Evolutionary conservation across 2,329 filamentous ascomycete genomes (phyloP).

Genomic region (Epichloe brachyelytri): DNA sequence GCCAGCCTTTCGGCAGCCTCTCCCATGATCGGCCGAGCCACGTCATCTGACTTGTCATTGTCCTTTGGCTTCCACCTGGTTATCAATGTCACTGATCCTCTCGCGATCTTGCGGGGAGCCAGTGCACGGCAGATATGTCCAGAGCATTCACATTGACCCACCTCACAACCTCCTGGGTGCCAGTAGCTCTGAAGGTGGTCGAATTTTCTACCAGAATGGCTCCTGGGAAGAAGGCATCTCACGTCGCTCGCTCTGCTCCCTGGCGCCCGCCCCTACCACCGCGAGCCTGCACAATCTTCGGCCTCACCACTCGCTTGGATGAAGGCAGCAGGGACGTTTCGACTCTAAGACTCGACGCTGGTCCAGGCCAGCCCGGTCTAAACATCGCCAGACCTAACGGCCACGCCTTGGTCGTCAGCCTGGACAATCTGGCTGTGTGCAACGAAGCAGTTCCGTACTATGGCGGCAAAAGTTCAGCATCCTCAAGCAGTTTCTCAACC

Average conservation of each 20-base stretch:
- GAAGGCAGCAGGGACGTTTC: neutral
- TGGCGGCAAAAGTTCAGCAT: neutral
- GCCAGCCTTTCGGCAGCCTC: neutral
- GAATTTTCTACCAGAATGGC: slow-evolving; percentile 1
- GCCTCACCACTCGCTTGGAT: neutral
- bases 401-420: neutral
- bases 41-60: neutral
- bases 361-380: neutral
- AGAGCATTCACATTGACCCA: neutral
- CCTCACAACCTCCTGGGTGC: neutral
- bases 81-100: neutral
- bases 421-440: neutral
- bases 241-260: neutral
- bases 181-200: neutral
- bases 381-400: neutral
- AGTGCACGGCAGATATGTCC: neutral
- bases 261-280: neutral
- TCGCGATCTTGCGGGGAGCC: neutral
- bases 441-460: neutral
- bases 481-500: neutral
- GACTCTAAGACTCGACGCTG: neutral
- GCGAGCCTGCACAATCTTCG: neutral
- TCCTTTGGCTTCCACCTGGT: neutral
- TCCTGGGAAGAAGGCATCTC: neutral
- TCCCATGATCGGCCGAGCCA: too few species aligned